phyloP scores from a whole-genome alignment of 1,284 basidiomycete genomes.

The Apiotrichum siamense region DNA sequence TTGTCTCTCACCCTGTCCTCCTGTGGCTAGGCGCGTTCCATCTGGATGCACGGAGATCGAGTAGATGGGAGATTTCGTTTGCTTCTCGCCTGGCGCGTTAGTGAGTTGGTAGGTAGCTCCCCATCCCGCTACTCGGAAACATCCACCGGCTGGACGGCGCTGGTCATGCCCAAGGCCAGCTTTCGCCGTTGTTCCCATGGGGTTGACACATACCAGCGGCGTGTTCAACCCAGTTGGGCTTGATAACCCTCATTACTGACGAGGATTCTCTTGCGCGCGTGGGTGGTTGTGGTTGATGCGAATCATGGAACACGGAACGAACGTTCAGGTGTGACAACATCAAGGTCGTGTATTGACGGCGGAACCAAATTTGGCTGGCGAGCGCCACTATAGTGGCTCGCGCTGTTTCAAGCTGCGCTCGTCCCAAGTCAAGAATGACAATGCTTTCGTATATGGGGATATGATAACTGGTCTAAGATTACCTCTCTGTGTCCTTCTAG shows the following conservation, averaged over 20 bases:
- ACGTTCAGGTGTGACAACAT: background rate
- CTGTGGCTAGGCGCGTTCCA: constrained; percentile 89
- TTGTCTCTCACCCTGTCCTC: constrained; percentile 59
- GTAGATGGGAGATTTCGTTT: constrained; percentile 81
- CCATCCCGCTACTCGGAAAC: no score
- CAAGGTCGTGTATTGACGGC: no score
- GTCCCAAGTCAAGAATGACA: background rate
- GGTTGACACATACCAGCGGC: constrained; percentile 17
- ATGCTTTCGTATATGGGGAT: no score
- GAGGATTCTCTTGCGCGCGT: background rate
- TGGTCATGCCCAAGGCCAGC: background rate
- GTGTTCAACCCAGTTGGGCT: constrained; percentile 47
- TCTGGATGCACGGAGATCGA: constrained; percentile 92
- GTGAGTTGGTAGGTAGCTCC: no score
- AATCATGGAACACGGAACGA: background rate
- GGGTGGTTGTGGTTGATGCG: background rate
- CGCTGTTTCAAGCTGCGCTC: background rate
- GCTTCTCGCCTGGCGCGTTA: constrained; percentile 44
- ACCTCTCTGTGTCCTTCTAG: background rate
- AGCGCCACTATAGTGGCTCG: no score
- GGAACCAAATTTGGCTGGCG: no score
- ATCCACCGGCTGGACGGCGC: background rate
- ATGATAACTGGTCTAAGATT: background rate
- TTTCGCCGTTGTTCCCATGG: background rate
- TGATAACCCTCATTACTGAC: constrained; percentile 42